A percentile compares a stretch with the other conserved stretches of the same genome.
Evolutionary conservation across 306 rosid species (phyloP).

Genomic region (Styphnolobium japonicum): DNA sequence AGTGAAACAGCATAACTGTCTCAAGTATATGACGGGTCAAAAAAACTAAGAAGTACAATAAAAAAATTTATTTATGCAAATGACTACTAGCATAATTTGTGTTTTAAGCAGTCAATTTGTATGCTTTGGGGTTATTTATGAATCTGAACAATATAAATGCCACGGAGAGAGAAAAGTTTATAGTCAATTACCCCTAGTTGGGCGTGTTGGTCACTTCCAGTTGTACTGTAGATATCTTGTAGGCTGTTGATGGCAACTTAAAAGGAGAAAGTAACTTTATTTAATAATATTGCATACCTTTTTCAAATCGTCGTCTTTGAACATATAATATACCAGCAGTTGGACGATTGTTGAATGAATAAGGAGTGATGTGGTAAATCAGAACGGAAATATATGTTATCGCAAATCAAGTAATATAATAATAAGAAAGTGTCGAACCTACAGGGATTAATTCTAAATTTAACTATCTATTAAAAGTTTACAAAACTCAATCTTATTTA

Average conservation of each 20-base stretch:
- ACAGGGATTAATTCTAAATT: no score
- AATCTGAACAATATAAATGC: constrained; percentile 6
- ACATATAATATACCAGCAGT: background rate
- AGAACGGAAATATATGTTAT: no score
- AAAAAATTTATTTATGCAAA: constrained; percentile 17
- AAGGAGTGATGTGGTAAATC: no score
- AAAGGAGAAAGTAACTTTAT: background rate
- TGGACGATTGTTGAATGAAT: background rate
- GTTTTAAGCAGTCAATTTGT: constrained; percentile 9
- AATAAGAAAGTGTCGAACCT: no score
- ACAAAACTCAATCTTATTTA: no score
- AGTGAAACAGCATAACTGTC: constrained; percentile 28
- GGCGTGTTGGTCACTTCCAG: constrained; percentile 7
- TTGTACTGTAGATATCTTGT: constrained; percentile 1
- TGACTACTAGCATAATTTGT: constrained; percentile 26
- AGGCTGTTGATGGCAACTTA: background rate
- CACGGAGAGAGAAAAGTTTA: background rate
- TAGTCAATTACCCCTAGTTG: background rate
- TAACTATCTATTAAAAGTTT: no score
- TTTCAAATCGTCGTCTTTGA: background rate
- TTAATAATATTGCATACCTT: background rate
- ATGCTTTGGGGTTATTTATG: background rate
- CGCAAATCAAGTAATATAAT: no score
- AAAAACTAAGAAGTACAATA: constrained; percentile 9
- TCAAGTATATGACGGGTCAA: constrained; percentile 12